Conservation (phyloP, 140 eudicot species). For the Erigeron philadelphicus region DNA sequence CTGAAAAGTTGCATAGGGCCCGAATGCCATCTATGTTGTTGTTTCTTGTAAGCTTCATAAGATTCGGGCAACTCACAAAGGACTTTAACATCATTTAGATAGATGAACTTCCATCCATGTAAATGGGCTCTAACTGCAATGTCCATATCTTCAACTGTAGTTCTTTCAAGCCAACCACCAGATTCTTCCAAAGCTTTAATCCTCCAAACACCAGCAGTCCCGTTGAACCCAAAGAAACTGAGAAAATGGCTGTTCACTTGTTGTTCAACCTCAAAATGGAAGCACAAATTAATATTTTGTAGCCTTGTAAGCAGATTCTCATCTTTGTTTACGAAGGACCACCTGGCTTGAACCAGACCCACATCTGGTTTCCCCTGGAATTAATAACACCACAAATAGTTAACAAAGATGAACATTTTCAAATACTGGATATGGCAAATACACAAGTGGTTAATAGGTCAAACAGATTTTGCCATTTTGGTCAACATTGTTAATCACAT, state of each 20-base stretch:
- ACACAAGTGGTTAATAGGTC: not conserved
- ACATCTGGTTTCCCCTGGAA: constrained; percentile 76
- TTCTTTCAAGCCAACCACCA: constrained; percentile 96
- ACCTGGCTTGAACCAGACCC: constrained; percentile 85
- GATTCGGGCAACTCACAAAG: constrained; percentile 89
- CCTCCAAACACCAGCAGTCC: constrained; percentile 98
- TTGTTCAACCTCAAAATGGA: constrained; percentile 97
- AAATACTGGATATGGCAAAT: not conserved
- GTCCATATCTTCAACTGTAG: constrained; percentile 95
- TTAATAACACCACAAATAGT: constrained; percentile 9
- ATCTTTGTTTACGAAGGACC: constrained; percentile 88
- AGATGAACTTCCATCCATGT: constrained; percentile 81
- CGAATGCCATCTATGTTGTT: constrained; percentile 95
- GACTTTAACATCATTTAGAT: constrained; percentile 69
- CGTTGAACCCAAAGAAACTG: constrained; percentile 85
- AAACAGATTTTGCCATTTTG: not conserved
- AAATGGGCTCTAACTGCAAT: constrained; percentile 92
- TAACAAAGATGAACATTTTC: constrained; percentile 10
- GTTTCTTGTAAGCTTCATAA: constrained; percentile 89
- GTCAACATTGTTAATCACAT: constrained; percentile 17
- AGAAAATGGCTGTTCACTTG: constrained; percentile 77
- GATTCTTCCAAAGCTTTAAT: constrained; percentile 88
- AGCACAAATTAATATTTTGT: constrained; percentile 83
- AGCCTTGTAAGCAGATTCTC: constrained; percentile 86
- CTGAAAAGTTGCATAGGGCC: constrained; percentile 98